Percentiles rank a stretch among this genome's conserved stretches.
phyloP scores from a whole-genome alignment of 2,329 filamentous ascomycete genomes.

The Neocucurbitaria cava region DNA sequence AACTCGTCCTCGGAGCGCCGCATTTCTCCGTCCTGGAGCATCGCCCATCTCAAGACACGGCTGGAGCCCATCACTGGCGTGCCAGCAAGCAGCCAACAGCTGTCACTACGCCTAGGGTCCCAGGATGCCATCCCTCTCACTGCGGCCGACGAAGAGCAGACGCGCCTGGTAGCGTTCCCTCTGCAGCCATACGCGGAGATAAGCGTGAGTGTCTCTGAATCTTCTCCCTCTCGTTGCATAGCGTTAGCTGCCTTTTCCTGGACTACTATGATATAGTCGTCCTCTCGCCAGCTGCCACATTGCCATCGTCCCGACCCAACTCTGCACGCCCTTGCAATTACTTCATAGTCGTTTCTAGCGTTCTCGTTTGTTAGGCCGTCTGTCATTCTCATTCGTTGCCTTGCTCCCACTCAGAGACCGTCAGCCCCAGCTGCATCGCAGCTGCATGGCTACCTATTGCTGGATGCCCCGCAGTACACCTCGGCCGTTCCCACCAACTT shows the following conservation, averaged over 20 bases:
- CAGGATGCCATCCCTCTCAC: constrained; percentile 70
- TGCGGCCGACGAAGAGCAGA: constrained; percentile 75
- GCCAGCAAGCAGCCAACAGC: constrained; percentile 77
- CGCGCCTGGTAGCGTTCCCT: constrained; percentile 68
- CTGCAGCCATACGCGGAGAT: constrained; percentile 79
- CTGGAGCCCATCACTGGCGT: constrained; percentile 94
- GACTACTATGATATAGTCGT: constrained; percentile 10
- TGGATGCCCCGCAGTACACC: constrained; percentile 32
- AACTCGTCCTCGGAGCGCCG: constrained; percentile 85
- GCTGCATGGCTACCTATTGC: constrained; percentile 25
- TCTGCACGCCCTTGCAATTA: constrained; percentile 13
- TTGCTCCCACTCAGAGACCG: constrained; percentile 25
- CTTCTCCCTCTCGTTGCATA: constrained; percentile 21
- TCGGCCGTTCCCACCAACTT: constrained; percentile 13
- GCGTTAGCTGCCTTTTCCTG: constrained; percentile 22
- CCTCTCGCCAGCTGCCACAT: constrained; percentile 44
- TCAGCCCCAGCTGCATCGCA: constrained; percentile 13
- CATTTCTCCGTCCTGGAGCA: constrained; percentile 89
- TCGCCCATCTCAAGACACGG: constrained; percentile 82
- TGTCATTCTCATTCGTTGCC: constrained; percentile 19
- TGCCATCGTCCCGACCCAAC: constrained; percentile 20
- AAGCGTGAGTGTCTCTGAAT: constrained; percentile 66
- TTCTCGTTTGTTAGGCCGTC: constrained; percentile 8
- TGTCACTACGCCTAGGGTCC: constrained; percentile 72
- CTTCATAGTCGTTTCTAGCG: constrained; percentile 10